Evolutionary conservation across 768 basidiomycete species (phyloP), one percentile per base, ranked within the genome.

Genomic region (Trametes gibbosa): DNA sequence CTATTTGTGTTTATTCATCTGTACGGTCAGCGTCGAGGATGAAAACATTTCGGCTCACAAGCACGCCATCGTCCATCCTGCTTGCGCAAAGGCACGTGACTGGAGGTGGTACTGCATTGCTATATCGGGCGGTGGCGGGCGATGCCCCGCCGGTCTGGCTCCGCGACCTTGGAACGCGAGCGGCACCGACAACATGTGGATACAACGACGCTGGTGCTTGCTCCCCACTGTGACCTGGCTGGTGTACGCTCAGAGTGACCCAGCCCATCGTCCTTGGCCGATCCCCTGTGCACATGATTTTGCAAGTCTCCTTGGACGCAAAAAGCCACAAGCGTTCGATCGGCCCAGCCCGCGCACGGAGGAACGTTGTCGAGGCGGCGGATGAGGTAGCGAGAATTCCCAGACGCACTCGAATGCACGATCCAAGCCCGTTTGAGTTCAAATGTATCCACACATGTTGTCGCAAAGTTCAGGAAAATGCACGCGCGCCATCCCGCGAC

Each of bases 11-110:
- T 39, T 40, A 46, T 52, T 47, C 57, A 53, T 58, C 35, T 40
- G 25, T 10, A 24, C 17, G 21, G 57, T 59, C 46, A 54, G 52
- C 21, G 48, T 25, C 27, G 52, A 19, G 46, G 16, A 53, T 47
- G 58, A 49, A 50, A 43, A 50, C 58, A 50, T 59, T 27, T 25
- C 37, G 35, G 58, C 58, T 59, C 58, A 59, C 29, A 49, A 59
- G 58, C 58, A 59, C 58, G 58, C 52, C 52, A 59, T 59, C 53
- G 19, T 49, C 19, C 39, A 46, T 59, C 52, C 46, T 51, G 16
- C 46, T 59, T 50, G 45, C 58, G 58, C 58, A 19, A 53, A 14
- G 9, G 3, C 58, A 59, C 58, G 58, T 59, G 58, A 59, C 58
- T n/a, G 23, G 21, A 23, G 46, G 46, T 48, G 25, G 25, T 17